Evolutionary conservation across 805 yeast species (phyloP).

Genomic region (Kodamaea sagamina): DNA sequence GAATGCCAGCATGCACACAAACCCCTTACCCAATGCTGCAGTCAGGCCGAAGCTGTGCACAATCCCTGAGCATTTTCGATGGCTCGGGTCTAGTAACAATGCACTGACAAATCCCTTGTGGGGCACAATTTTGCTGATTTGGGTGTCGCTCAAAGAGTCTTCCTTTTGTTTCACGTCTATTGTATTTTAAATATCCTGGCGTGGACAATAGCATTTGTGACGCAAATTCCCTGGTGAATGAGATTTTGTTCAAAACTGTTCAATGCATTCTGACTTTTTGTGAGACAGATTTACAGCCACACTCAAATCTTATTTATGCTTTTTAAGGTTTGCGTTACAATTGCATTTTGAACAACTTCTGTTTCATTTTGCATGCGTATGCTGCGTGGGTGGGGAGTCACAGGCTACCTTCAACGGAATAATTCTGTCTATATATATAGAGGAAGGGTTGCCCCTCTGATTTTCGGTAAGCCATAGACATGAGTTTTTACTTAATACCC

Average conservation of each 20-base stretch:
- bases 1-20: not conserved
- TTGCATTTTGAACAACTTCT: not conserved
- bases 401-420: not conserved
- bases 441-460: not conserved
- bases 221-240: not conserved
- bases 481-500: constrained; percentile 21
- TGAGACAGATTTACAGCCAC: not conserved
- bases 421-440: not conserved
- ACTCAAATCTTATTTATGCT: constrained; percentile 4
- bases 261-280: not conserved
- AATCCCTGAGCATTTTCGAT: constrained; percentile 6
- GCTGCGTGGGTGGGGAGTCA: not conserved
- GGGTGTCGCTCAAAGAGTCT: not conserved
- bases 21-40: not conserved
- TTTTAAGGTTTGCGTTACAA: not conserved
- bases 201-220: constrained; percentile 1
- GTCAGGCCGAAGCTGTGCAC: not conserved
- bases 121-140: not conserved
- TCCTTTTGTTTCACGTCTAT: constrained; percentile 1
- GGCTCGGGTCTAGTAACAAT: constrained; percentile 1
- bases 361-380: not conserved
- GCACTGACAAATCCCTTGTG: constrained; percentile 1
- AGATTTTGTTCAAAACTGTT: constrained; percentile 2
- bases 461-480: constrained; percentile 2
- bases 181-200: not conserved